A percentile compares a stretch with the other conserved stretches of the same genome.
These are phyloP conservation scores for Leishmania braziliensis DNA, from an alignment of 208 protist genomes.

Conservation along the genomic window DNA sequence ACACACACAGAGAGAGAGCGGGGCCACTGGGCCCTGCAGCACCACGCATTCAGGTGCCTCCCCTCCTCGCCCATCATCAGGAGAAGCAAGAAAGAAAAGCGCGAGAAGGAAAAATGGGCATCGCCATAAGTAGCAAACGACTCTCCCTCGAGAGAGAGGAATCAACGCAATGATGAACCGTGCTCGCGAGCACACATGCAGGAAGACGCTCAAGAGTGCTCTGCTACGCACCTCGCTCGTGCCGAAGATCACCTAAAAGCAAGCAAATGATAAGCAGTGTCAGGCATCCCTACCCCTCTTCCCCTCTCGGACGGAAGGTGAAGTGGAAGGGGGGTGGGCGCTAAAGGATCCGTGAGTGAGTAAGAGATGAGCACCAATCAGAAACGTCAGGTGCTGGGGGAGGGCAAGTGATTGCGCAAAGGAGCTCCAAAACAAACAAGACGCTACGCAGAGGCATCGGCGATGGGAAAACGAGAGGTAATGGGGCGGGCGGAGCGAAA, in stretches of 20 bases:
- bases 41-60: neutral
- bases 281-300: neutral
- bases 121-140: neutral
- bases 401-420: neutral
- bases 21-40: neutral
- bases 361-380: neutral
- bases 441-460: neutral
- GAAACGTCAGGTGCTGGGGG: neutral
- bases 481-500: neutral
- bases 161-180: neutral
- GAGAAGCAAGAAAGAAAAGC: neutral
- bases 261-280: neutral
- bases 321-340: neutral
- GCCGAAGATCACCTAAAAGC: neutral
- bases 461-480: neutral
- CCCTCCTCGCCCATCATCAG: neutral
- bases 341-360: neutral
- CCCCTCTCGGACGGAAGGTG: neutral
- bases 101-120: neutral
- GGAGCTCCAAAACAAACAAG: neutral
- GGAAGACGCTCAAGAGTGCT: neutral
- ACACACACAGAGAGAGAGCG: neutral
- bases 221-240: neutral
- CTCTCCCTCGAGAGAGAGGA: neutral
- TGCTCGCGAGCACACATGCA: neutral